These are phyloP conservation scores for Withania somnifera DNA, from an alignment of 305 asterid species.

Conservation along the genomic window DNA sequence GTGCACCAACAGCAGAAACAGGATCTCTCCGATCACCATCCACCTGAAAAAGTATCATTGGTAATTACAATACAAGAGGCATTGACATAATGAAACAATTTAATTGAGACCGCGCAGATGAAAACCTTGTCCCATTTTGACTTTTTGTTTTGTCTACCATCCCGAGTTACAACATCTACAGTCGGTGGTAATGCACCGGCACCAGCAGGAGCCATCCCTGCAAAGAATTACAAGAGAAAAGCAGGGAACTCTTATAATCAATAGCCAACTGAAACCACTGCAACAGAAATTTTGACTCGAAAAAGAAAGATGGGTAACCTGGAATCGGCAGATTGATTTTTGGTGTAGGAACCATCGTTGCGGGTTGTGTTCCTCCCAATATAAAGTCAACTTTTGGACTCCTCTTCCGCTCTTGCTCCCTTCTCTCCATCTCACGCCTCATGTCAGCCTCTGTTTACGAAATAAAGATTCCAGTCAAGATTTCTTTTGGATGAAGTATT, in stretches of 20 bases:
- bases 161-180: slow-evolving; percentile 43
- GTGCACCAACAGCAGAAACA: slow-evolving; percentile 51
- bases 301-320: slow-evolving; percentile 27
- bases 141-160: slow-evolving; percentile 64
- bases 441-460: slow-evolving; percentile 57
- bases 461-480: slow-evolving; percentile 3
- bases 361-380: slow-evolving; percentile 70
- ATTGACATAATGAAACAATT: slow-evolving; percentile 3
- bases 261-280: background rate
- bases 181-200: slow-evolving; percentile 34
- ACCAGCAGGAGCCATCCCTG: slow-evolving; percentile 31
- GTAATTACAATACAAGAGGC: background rate
- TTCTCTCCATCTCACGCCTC: slow-evolving; percentile 80
- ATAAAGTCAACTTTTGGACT: slow-evolving; percentile 67
- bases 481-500: background rate
- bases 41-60: slow-evolving; percentile 39
- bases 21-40: slow-evolving; percentile 61
- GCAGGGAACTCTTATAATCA: background rate
- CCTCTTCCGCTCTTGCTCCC: slow-evolving; percentile 84
- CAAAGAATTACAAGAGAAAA: background rate
- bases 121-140: slow-evolving; percentile 98
- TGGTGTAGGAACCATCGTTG: slow-evolving; percentile 45
- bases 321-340: slow-evolving; percentile 56
- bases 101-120: slow-evolving; percentile 8
- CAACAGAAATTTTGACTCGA: background rate